Evolutionary conservation across 1,284 basidiomycete species (phyloP), one percentile per base, ranked within the genome.

Genomic region (Trichosporon ovoides): DNA sequence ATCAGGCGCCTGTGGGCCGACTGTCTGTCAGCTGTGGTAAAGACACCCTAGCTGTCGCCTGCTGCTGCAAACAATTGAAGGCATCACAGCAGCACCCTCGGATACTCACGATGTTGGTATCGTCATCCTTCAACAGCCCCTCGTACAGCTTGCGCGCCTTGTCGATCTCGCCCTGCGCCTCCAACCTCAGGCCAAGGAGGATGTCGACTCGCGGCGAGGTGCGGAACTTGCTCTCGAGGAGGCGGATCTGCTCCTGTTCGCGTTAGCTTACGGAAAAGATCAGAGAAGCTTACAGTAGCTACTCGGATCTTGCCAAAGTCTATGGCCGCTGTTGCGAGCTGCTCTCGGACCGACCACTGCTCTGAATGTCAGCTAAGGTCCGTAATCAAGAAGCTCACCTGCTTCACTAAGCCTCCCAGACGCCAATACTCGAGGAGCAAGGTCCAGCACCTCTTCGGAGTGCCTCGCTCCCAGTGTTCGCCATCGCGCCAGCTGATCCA

Each of bases 111-210:
- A 85, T 81, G 70, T 91, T 88, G 3, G 88, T 82, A 46, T 88
- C 82, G 65, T 93, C 88, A 2, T 81, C 81, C 28, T 82, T 80
- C 20, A 98, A 76, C 36, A 93, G 79, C 0, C 83, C 86, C 10
- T 80, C 80, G 6, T 84, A 83, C 0, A 88, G 77, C 12, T 66
- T 60, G 14, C 56, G 60, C 78, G 78, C 77, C 84, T 66, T 16
- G 28, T 56, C 16, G 55, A 52, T 24, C 31, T 78, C 70, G 0
- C 78, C 87, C 0, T 83, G 81, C 0, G 86, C 86, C 75, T 98
- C 95, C 71, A 92, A 83, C 18, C 88, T 81, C 65, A 96, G 86
- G 0, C 94, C 95, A 51, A 85, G 82, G n/a, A 98, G 83, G 9
- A 87, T 82, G 33, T 87, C 84, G 1, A 95, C 87, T 19, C 95